Evolutionary conservation across 352 stramenopile genomes (phyloP), one percentile per base, ranked within the genome.

Genomic region (Globisporangium irregulare): DNA sequence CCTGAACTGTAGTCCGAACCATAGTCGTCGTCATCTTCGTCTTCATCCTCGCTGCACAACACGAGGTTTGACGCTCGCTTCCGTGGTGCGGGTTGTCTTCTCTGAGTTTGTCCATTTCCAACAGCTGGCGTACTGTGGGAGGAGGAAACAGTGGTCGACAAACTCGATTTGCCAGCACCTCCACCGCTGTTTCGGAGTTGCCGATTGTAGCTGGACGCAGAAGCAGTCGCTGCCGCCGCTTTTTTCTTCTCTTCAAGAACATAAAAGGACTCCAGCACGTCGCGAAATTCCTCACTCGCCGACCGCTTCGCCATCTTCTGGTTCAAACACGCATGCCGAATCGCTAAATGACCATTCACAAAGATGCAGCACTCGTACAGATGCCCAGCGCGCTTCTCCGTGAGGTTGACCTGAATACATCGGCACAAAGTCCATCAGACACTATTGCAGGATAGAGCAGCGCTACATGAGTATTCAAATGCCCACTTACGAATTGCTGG

Each of bases 251-350:
- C 43, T 41, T 70, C 65, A 2, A 63, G 24, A 24, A 32, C 38
- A 15, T 50, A 71, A 18, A 93, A 75, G 7, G 53, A 71, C 20
- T 89, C 81, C 22, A 94, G 22, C 8, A 90, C 73, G 51, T 92
- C 81, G 4, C 82, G 83, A 67, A 89, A 93, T 36, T 77, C 74
- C 69, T 94, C 87, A 29, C 79, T 88, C 10, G 87, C 83, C 24
- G 85, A 84, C 14, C 87, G 77, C 64, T 92, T 93, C 0, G 87
- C 84, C 70, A 90, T 83, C 68, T 90, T 94, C 51, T 74, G 70
- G 41, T 86, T 92, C 57, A 89, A 29, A 29, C 83, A 92, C 5
- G 83, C 73, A 12, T 82, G 80, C 8, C 80, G 86, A 50, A 93
- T 78, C 0, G 72, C 80, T n/a, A 87, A 34, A 0, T 77, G 78